A percentile compares a stretch with the other conserved stretches of the same genome.
Conservation (phyloP, 768 basidiomycete genomes). For the Lentinula sp. region DNA sequence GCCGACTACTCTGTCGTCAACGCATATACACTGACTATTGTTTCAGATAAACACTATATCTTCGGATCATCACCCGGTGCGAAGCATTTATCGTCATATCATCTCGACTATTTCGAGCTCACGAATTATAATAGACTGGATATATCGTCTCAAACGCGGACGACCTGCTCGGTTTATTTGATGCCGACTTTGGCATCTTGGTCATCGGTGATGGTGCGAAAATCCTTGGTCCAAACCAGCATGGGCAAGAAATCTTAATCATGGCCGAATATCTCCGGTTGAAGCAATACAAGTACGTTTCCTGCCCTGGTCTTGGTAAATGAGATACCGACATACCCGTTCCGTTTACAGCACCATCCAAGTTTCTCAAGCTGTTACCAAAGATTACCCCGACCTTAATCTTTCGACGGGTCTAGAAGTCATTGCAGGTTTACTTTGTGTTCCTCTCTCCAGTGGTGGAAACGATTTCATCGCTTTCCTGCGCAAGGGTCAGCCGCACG, state of each 20-base stretch:
- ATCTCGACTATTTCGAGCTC: background rate
- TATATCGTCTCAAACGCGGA: slow-evolving; percentile 79
- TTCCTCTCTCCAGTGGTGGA: slow-evolving; percentile 67
- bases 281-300: slow-evolving; percentile 59
- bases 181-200: slow-evolving; percentile 70
- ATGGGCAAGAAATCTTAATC: slow-evolving; percentile 74
- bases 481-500: slow-evolving; percentile 65
- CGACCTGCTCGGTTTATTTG: slow-evolving; percentile 71
- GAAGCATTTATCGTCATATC: slow-evolving; percentile 4
- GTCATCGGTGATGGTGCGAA: slow-evolving; percentile 69
- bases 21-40: background rate
- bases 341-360: slow-evolving; percentile 49
- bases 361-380: slow-evolving; percentile 59
- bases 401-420: slow-evolving; percentile 41
- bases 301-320: background rate
- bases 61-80: slow-evolving; percentile 55
- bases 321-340: no score
- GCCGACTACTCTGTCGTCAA: slow-evolving; percentile 13
- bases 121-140: slow-evolving; percentile 35
- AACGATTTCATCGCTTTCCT: slow-evolving; percentile 80
- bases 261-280: slow-evolving; percentile 76
- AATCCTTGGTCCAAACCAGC: slow-evolving; percentile 60
- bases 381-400: slow-evolving; percentile 68
- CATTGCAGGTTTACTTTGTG: slow-evolving; percentile 69
- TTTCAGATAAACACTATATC: slow-evolving; percentile 64